Evolutionary conservation across 345 rosid genomes (phyloP), one percentile per base, ranked within the genome.

Genomic region (Erysimum cheiranthoides): DNA sequence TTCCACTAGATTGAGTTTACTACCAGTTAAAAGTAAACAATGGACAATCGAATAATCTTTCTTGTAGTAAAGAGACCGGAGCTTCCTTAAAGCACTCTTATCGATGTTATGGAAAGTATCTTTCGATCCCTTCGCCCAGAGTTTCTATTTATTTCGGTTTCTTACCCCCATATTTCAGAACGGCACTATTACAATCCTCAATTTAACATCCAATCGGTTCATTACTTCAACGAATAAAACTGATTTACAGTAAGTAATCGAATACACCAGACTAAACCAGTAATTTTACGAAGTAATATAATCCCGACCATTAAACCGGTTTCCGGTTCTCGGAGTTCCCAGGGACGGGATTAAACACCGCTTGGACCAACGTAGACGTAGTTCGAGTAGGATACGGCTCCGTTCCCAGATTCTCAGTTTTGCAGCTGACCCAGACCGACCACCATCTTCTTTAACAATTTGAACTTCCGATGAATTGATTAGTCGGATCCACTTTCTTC

Each of bases 401-500:
- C 61, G 62, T 42, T 43, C 8, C 12, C 42, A 21, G 12, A 36
- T 40, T 42, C 12, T n/a, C 61, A 27, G 6, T 52, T 39, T 53
- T 17, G 30, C 39, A 68, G 40, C 6, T 66, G 58, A 65, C 25
- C 25, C 25, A 21, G 25, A 21, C 8, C 42, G 32, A 68, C 52
- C 49, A 67, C 14, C 18, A 2, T 30, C 63, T 10, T 2, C 25
- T 2, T 40, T 0, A 21, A 21, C 25, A 21, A 21, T 21, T 21
- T 21, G 25, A 21, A 21, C 3, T 42, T 42, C 46, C 46, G 46
- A 32, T 73, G 51, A 49, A 10, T 31, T 46, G 59, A 46, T 40
- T 51, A 40, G 67, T 73, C 66, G 28, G 63, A 51, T 75, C 63
- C 70, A 25, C 1, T 45, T 38, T 68, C 67, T 35, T 66, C 18